Conservation (phyloP, 176 grass and related monocot species). For the Eragrostis curvula region DNA sequence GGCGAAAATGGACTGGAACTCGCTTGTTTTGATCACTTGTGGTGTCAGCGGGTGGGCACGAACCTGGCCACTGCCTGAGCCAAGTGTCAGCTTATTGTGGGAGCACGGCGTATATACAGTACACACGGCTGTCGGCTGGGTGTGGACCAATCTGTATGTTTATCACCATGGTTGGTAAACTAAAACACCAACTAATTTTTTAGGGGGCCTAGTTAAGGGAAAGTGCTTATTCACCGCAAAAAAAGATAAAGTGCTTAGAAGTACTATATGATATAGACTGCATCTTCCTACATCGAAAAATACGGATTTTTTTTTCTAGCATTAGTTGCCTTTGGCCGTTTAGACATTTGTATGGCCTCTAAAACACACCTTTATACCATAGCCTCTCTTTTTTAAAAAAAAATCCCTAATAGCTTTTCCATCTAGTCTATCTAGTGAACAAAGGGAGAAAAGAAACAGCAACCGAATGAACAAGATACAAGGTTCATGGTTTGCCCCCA, state of each 20-base stretch:
- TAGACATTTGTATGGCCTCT: not conserved
- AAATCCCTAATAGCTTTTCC: too few species aligned
- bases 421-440: not conserved
- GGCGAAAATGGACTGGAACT: constrained; percentile 12
- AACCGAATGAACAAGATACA: not conserved
- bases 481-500: not conserved
- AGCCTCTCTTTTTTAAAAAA: too few species aligned
- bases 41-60: constrained; percentile 13
- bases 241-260: too few species aligned
- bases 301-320: not conserved
- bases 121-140: not conserved
- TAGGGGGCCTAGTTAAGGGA: too few species aligned
- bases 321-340: not conserved
- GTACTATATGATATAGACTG: not conserved
- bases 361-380: not conserved
- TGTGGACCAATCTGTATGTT: not conserved
- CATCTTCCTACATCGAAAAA: not conserved
- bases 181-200: not conserved
- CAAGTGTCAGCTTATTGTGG: constrained; percentile 24
- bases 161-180: constrained; percentile 16
- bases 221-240: too few species aligned
- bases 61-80: not conserved
- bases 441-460: not conserved
- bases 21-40: not conserved
- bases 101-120: not conserved